A percentile compares a stretch with the other conserved stretches of the same genome.
Evolutionary conservation across 1,284 basidiomycete species (phyloP).

Genomic region (Cryptococcus deneoformans): DNA sequence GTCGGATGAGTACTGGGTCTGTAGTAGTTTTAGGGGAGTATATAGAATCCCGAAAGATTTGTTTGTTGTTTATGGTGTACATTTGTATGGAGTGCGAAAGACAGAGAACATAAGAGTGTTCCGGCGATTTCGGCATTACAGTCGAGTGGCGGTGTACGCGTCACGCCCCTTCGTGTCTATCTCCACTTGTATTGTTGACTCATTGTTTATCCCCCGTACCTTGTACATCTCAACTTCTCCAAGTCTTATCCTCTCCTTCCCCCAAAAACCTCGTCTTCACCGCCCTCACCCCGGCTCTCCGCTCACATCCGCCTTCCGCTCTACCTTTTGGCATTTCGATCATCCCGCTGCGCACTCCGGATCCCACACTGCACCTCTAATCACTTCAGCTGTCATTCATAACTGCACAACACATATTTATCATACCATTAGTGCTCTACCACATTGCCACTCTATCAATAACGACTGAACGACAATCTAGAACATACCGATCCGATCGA

Average conservation of each 20-base stretch:
- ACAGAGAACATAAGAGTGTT: not conserved
- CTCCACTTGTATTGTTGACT: not conserved
- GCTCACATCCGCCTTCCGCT: not conserved
- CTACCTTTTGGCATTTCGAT: not conserved
- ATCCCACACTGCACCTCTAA: too few relatives aligned
- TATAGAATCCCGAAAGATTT: not conserved
- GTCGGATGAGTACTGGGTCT: constrained; percentile 29
- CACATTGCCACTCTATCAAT: too few relatives aligned
- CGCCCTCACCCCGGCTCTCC: not conserved
- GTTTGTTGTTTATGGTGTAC: not conserved
- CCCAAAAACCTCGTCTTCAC: not conserved
- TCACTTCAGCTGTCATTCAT: too few relatives aligned
- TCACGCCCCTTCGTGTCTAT: not conserved
- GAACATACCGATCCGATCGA: too few relatives aligned
- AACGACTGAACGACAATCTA: too few relatives aligned
- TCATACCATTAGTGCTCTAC: too few relatives aligned
- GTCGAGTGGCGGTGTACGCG: not conserved
- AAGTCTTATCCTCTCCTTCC: not conserved
- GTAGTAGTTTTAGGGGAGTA: not conserved
- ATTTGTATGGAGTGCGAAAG: not conserved
- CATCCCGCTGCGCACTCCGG: too few relatives aligned
- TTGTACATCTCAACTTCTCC: not conserved
- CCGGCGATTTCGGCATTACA: not conserved
- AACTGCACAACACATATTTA: too few relatives aligned
- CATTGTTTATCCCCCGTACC: too few relatives aligned